Evolutionary conservation across 305 asterid species (phyloP), one percentile per base, ranked within the genome.

Genomic region (Solanum chacoense): DNA sequence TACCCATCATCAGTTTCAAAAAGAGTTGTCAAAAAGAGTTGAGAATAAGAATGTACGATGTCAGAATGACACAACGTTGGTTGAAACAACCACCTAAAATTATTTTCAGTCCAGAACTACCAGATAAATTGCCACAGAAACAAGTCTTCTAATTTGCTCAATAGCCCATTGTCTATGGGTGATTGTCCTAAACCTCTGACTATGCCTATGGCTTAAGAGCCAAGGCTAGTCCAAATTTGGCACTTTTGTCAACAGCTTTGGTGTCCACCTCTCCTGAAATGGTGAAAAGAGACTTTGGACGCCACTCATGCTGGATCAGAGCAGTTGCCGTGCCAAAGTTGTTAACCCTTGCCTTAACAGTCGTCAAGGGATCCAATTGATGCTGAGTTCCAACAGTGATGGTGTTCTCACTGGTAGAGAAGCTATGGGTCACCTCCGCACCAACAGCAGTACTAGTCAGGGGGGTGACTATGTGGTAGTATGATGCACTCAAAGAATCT

Each of bases 251-350:
- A 2, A 93, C 87, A 10, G 94, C 88, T 89, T 93, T 94, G 73
- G 95, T 90, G 90, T 93, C 95, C 71, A 94, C 94, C 74, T 94
- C 96, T 28, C 93, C 88, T 4, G 96, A 93, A 55, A 94, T 24
- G 65, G 93, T 94, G 88, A 93, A 84, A 36, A 92, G 94, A 6
- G 96, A 94, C 89, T 93, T 93, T 10, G 94, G 96, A 87, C 95
- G 96, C 96, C 95, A 94, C 87, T 93, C 95, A 37, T 94, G 95
- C 90, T 94, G 95, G 89, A 93, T 89, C 87, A 93, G 88, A 72
- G 95, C 94, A 89, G 87, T 92, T 13, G 92, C 94, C 91, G 88
- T 93, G 59, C 96, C 95, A 11, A 34, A 88, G 89, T 93, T 94
- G 92, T 94, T 92, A 36, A 93, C 78, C 8, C 95, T 93, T 11